A percentile compares a stretch with the other conserved stretches of the same genome.
Evolutionary conservation across 345 rosid species (phyloP).

Genomic region (Eucalyptus polybractea): DNA sequence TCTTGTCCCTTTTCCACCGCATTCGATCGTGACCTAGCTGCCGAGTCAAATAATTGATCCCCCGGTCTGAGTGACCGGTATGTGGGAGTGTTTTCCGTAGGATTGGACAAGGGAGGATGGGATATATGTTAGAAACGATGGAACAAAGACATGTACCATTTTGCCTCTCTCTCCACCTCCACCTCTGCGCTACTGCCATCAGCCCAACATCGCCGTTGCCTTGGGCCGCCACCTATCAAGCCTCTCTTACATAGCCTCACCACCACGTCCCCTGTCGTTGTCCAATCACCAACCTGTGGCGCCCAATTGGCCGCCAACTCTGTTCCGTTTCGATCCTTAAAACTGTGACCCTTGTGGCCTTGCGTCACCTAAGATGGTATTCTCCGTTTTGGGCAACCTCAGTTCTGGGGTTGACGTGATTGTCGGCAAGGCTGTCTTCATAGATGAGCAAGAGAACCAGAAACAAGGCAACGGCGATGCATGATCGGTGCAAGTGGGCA

Average conservation of each 20-base stretch:
- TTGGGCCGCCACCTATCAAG: not conserved
- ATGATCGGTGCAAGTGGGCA: not conserved
- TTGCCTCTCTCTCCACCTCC: not conserved
- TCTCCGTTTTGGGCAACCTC: not conserved
- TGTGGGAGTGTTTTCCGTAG: not conserved
- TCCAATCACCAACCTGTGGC: not conserved
- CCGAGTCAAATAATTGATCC: not conserved
- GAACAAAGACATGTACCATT: not conserved
- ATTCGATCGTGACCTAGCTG: not conserved
- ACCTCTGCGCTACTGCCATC: not conserved
- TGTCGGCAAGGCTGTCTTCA: not conserved
- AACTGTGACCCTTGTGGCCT: not conserved
- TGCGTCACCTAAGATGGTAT: not conserved
- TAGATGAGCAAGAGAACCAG: not conserved
- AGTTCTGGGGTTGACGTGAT: not conserved
- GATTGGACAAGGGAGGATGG: not conserved
- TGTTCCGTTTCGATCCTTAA: not conserved
- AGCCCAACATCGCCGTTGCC: not conserved
- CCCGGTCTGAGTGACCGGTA: not conserved
- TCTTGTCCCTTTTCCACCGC: not conserved
- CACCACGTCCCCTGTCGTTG: not conserved
- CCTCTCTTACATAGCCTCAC: not conserved
- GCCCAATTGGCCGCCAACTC: not conserved
- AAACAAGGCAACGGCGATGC: not conserved
- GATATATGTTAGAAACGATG: not conserved